Percentiles rank a stretch among this genome's conserved stretches.
Evolutionary conservation across 768 basidiomycete genomes (phyloP).

Genomic region (Boletus coccyginus): DNA sequence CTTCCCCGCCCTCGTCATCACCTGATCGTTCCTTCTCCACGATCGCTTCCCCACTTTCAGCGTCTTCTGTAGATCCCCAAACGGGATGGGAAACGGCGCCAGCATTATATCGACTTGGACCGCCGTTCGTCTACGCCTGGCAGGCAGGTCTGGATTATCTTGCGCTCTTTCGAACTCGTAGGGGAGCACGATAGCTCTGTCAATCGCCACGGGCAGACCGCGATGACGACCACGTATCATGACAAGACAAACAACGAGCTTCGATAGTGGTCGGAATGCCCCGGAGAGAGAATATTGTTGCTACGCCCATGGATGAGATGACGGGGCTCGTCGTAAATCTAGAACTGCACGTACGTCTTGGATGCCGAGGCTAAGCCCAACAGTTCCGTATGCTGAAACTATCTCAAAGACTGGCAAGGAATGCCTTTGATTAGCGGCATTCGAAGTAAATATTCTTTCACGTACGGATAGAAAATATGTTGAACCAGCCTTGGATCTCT

Average conservation of each 20-base stretch:
- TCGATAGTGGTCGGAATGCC: slow-evolving; percentile 74
- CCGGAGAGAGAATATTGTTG: slow-evolving; percentile 81
- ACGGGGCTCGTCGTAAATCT: neutral
- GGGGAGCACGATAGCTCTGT: slow-evolving; percentile 82
- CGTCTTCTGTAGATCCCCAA: neutral
- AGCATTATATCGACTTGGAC: slow-evolving; percentile 3
- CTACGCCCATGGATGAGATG: slow-evolving; percentile 37
- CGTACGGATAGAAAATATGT: slow-evolving; percentile 76
- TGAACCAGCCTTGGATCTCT: slow-evolving; percentile 67
- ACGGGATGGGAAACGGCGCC: neutral
- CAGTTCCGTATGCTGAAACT: slow-evolving; percentile 84
- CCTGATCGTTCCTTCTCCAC: neutral
- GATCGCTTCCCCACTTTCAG: neutral
- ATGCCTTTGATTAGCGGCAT: neutral
- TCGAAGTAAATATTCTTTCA: slow-evolving; percentile 6
- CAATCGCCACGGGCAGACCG: slow-evolving; percentile 83
- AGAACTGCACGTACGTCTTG: slow-evolving; percentile 54
- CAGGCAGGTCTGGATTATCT: slow-evolving; percentile 11
- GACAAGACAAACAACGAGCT: slow-evolving; percentile 80
- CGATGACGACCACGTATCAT: slow-evolving; percentile 96
- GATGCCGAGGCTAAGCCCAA: slow-evolving; percentile 88
- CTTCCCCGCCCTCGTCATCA: neutral
- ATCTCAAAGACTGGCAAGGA: slow-evolving; percentile 71
- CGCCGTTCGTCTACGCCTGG: slow-evolving; percentile 10
- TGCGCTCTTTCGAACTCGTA: slow-evolving; percentile 48